These are phyloP conservation scores for Lotmaria passim DNA, from an alignment of 208 protist genomes.

Conservation along the genomic window DNA sequence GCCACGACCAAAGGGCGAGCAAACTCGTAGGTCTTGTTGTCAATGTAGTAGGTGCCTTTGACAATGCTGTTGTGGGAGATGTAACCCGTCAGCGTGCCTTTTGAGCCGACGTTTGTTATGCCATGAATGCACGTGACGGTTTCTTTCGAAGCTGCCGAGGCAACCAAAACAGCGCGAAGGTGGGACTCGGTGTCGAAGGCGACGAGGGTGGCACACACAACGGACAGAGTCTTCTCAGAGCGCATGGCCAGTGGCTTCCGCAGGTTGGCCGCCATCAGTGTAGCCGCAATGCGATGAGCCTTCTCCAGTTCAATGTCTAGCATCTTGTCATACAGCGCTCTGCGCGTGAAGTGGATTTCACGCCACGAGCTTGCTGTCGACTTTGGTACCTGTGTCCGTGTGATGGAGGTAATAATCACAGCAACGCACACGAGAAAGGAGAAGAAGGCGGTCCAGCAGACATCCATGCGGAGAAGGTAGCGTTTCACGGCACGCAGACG, in stretches of 20 bases:
- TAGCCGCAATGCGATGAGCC: background rate
- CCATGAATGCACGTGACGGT: conserved; percentile 8
- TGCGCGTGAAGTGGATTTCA: background rate
- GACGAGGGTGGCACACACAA: background rate
- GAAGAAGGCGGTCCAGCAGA: conserved; percentile 7
- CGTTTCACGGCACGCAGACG: background rate
- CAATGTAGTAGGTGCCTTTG: conserved; percentile 15
- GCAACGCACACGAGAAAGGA: conserved; percentile 5
- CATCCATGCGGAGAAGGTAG: conserved; percentile 7
- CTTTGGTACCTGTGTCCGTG: background rate
- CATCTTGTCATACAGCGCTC: background rate
- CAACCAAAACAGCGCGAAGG: background rate
- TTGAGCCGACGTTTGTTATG: background rate
- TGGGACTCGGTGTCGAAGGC: background rate
- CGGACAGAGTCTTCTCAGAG: conserved; percentile 6
- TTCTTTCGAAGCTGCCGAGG: background rate
- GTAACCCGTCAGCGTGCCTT: background rate
- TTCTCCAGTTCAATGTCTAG: background rate
- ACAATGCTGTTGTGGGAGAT: conserved; percentile 15
- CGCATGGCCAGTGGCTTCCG: conserved; percentile 3
- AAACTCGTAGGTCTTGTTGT: conserved; percentile 2
- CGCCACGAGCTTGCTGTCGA: background rate
- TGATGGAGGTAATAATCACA: background rate
- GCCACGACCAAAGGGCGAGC: background rate
- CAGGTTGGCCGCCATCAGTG: conserved; percentile 1